Evolutionary conservation across 768 basidiomycete species (phyloP), one percentile per base, ranked within the genome.

Genomic region (Podaxis carcinomalis): DNA sequence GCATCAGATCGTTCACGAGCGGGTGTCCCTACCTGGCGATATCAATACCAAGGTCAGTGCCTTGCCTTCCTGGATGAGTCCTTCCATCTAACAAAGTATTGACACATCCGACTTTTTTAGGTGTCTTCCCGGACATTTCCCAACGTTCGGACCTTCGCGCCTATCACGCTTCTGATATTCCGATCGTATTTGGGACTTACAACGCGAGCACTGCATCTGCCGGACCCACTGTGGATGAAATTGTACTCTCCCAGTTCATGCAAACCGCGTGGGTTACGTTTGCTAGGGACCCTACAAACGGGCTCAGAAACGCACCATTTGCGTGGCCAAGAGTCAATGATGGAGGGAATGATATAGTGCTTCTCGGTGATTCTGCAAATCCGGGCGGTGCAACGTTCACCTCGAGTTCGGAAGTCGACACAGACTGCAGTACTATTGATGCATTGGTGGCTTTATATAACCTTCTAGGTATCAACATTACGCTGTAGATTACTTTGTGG

Each of bases 151-250:
- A 74, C 54, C 55, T 77, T 5, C 72, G 78, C 4, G 72, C 77
- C 2, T 77, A 72, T 60, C 78, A 79, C 42, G 69, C 73, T 0
- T 72, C 76, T 0, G 73, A 78, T 42, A 72, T 80, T 32, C 77
- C 78, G 0, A 63, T 77, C 28, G 70, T 77, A 35, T 80, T 78
- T 52, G 76, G 75, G 2, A 74, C 75, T 1, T 56, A 56, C 50
- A 59, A 59, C 13, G 50, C 50, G 32, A 59, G 51, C 27, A 59
- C 50, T 2, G 51, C 50, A 42, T 4, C 51, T 28, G 58, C 58
- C 16, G 56, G 46, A 3, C 50, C 39, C 28, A 59, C 58, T 4
- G 27, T 40, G 10, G 16, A 5, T 2, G 58, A 59, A 61, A 60
- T 59, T 42, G 51, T 53, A 46, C 50, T 58, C 13, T 56, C 57